phyloP scores from a whole-genome alignment of 139 green algal genomes.

The Micractinium conductrix region DNA sequence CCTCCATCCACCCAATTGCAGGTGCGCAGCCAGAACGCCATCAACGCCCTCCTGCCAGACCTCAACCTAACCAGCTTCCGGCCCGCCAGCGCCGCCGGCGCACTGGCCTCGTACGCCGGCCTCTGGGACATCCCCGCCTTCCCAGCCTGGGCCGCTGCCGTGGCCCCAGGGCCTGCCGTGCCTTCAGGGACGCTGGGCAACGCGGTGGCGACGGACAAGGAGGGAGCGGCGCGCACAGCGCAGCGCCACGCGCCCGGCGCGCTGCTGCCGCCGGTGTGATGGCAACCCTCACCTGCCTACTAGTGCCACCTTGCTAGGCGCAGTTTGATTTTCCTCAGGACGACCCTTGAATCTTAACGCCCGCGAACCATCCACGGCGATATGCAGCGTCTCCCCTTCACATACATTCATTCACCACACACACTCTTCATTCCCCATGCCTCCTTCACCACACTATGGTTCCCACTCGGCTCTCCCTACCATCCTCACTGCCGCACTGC shows the following conservation, averaged over 20 bases:
- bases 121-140: not conserved
- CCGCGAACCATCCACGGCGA: not conserved
- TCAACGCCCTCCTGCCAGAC: not conserved
- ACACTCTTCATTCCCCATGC: too few species aligned
- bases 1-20: not conserved
- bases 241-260: not conserved
- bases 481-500: not conserved
- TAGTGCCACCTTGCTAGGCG: too few species aligned
- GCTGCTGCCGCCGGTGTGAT: not conserved
- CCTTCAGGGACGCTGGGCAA: constrained; percentile 8
- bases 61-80: not conserved
- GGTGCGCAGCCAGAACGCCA: not conserved
- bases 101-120: not conserved
- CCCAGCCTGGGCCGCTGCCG: not conserved
- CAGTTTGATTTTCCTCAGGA: not conserved
- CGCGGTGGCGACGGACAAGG: constrained; percentile 1
- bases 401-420: not conserved
- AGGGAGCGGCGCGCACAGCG: constrained; percentile 4
- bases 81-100: not conserved
- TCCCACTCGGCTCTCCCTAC: too few species aligned
- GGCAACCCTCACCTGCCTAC: not conserved
- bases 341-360: not conserved
- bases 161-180: not conserved
- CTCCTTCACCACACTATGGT: too few species aligned
- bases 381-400: not conserved